Evolutionary conservation across 768 basidiomycete species (phyloP), one percentile per base, ranked within the genome.

Genomic region (Lactifluus piperatus): DNA sequence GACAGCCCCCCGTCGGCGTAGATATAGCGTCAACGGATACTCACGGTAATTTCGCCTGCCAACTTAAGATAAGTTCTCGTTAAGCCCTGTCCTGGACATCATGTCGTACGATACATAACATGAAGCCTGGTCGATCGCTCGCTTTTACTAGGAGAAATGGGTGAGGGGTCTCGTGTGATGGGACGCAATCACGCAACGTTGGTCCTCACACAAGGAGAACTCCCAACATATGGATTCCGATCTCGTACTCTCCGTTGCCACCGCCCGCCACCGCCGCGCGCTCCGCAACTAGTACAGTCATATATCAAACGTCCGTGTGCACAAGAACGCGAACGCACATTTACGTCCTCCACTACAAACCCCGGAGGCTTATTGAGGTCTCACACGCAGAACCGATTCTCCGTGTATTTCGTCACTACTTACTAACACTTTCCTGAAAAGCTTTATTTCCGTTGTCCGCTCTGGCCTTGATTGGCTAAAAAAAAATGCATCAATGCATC

Each of bases 41-140:
- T 50, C 58, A 60, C 47, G 58, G 58, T 60, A 49, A 60, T 60
- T 54, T 55, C 58, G 53, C 58, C 47, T 26, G 44, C 43, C 44
- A 27, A 46, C 16, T 29, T 60, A 26, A 48, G 51, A 53, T 54
- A 43, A 47, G 22, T 41, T 27, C 41, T n/a, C 3, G 20, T 46
- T 53, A 30, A 45, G 46, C 51, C 52, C 51, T 13, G 22, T 44
- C 11, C 43, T 22, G n/a, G 41, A 14, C 29, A 20, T 16, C 34
- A 51, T 39, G 6, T 51, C 36, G 14, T 44, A 43, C 5, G 41
- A 5, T 43, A 34, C 32, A 34, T 11, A 34, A n/a, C n/a, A n/a
- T n/a, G n/a, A 7, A 13, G 9, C 43, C 22, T 22, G 8, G 20
- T 10, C 20, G 22, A 44, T 22, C 43, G 43, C 43, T 44, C 43